phyloP scores from a whole-genome alignment of 495 filamentous ascomycete genomes.

The Hypoxylon lienhwacheense region DNA sequence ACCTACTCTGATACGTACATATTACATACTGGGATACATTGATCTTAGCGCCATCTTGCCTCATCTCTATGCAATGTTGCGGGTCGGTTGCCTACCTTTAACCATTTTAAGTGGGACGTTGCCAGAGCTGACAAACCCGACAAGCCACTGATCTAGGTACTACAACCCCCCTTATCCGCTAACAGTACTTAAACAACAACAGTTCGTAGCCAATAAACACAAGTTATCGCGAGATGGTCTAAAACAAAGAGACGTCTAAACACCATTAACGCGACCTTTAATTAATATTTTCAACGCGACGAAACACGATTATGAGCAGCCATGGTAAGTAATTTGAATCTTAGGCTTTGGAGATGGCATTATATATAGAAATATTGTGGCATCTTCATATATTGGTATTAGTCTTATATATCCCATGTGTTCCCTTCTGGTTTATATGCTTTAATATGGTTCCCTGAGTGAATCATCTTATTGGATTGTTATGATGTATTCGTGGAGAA shows the following conservation, averaged over 20 bases:
- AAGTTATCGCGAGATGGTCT: constrained; percentile 11
- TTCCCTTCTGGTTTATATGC: neutral
- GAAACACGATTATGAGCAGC: constrained; percentile 13
- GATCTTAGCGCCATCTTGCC: constrained; percentile 14
- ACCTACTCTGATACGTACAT: too few relatives aligned
- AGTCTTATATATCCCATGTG: constrained; percentile 1
- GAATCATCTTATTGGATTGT: constrained; percentile 18
- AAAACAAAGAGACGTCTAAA: constrained; percentile 30
- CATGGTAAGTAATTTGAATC: constrained; percentile 21
- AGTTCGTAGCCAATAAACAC: constrained; percentile 19
- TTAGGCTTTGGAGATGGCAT: too few relatives aligned
- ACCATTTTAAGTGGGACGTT: neutral
- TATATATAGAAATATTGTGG: too few relatives aligned
- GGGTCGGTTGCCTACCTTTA: too few relatives aligned
- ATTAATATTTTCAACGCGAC: constrained; percentile 26
- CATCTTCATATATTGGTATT: neutral
- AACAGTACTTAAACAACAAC: constrained; percentile 12
- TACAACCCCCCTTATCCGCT: constrained; percentile 1
- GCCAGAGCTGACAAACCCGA: neutral
- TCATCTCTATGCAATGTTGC: neutral
- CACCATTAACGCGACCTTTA: constrained; percentile 16
- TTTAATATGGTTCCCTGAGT: constrained; percentile 7
- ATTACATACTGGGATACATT: too few relatives aligned
- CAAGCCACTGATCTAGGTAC: constrained; percentile 2
- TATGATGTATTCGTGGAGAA: neutral